Percentiles rank a stretch among this genome's conserved stretches.
phyloP scores from a whole-genome alignment of 495 filamentous ascomycete species.

The Pyrenula aspistea region DNA sequence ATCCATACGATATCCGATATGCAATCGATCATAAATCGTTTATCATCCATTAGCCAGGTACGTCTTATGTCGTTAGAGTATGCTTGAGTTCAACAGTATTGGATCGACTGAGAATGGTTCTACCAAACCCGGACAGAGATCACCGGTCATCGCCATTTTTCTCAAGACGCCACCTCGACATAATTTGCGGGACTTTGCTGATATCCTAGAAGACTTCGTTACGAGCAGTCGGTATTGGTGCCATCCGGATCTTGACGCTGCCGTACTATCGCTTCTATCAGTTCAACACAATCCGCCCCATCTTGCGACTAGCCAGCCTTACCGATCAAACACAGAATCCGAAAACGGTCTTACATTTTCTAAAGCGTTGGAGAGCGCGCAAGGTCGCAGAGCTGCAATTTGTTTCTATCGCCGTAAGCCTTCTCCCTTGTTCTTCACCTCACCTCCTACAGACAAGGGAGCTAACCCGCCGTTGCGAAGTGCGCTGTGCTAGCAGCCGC shows the following conservation, averaged over 20 bases:
- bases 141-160: too few species aligned
- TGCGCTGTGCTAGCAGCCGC: conserved; percentile 15
- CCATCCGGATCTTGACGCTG: background rate
- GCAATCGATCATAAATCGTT: too few species aligned
- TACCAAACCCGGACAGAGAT: too few species aligned
- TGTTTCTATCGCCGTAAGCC: conserved; percentile 16
- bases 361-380: conserved; percentile 44
- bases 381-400: conserved; percentile 18
- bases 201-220: background rate
- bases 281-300: conserved; percentile 1
- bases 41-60: too few species aligned
- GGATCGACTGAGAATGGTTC: too few species aligned
- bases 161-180: too few species aligned
- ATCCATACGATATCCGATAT: too few species aligned
- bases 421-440: background rate
- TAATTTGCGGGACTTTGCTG: too few species aligned
- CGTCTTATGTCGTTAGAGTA: too few species aligned
- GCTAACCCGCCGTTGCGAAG: conserved; percentile 1
- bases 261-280: conserved; percentile 1
- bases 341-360: conserved; percentile 41
- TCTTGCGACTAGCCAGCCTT: background rate
- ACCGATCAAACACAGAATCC: conserved; percentile 4
- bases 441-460: too few species aligned
- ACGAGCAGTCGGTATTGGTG: background rate
- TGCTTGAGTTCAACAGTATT: too few species aligned